Evolutionary conservation across 164 flowering plant genomes (phyloP), one percentile per base, ranked within the genome.

Genomic region (Stephania yunnanensis): DNA sequence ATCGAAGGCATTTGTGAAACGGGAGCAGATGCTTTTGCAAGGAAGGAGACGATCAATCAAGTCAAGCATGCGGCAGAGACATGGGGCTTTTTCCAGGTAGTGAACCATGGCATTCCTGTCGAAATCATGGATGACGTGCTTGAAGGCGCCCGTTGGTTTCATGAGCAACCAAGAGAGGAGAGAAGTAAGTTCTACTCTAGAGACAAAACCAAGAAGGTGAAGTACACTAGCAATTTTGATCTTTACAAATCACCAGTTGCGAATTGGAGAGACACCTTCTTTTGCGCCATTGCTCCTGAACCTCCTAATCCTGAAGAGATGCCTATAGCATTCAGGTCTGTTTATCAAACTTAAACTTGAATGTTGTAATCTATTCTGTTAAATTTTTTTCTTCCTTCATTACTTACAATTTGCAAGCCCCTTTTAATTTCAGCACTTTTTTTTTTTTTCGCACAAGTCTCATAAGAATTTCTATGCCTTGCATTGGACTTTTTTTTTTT

Each of bases 31-130:
- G 53, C 10, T 64, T 13, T 1, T 36, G 42, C 7, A 12, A 72
- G 68, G n/a, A 45, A 25, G 0, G 29, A 46, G 19, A 46, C 74
- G n/a, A 67, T 77, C 8, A 22, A 74, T 19, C 31, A 76, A 61
- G 20, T 79, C 8, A 36, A 73, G 6, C 19, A 44, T 17, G 72
- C 72, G 25, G 22, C 72, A 46, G 58, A 70, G 5, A 58, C 30
- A 30, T 75, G 72, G 76, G 78, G 78, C 10, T 76, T 79, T 74
- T 79, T 79, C 29, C 79, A 76, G 48, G 46, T 79, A 9, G 77
- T 74, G 50, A 77, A 80, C 52, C 82, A 80, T 76, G 77, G 79
- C 6, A 68, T 76, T 44, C 72, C 76, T 6, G 22, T 15, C 6
- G 46, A 25, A 29, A 29, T 77, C 6, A 8, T 80, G 46, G 77